phyloP scores from a whole-genome alignment of 2,329 filamentous ascomycete genomes.

The Colletotrichum sp. region DNA sequence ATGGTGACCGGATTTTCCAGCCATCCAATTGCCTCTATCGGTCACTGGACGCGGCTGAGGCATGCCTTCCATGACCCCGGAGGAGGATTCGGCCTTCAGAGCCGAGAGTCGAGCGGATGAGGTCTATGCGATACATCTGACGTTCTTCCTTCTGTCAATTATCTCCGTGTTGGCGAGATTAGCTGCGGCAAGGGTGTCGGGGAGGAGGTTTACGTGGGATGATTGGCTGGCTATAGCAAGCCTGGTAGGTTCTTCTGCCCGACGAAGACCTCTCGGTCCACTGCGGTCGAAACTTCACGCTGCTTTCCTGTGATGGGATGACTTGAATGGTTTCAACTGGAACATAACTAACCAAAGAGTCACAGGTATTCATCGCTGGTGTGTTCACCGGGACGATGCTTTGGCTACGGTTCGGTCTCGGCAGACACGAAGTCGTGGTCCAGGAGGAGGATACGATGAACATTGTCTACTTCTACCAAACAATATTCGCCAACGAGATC shows the following conservation, averaged over 20 bases:
- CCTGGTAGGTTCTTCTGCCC: background rate
- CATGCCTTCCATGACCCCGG: slow-evolving; percentile 3
- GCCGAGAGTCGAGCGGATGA: slow-evolving; percentile 1
- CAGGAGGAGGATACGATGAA: slow-evolving; percentile 9
- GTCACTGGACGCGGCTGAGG: background rate
- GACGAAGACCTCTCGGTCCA: no score
- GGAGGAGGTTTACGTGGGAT: background rate
- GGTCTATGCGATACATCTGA: background rate
- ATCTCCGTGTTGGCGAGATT: background rate
- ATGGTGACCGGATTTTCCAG: background rate
- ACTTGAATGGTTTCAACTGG: background rate
- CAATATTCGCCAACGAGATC: slow-evolving; percentile 16
- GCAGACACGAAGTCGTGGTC: slow-evolving; percentile 2
- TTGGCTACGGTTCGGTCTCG: slow-evolving; percentile 12
- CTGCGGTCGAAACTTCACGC: background rate
- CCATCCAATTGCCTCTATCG: background rate
- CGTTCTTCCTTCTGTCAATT: slow-evolving; percentile 1
- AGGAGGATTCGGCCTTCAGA: background rate
- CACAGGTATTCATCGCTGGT: background rate
- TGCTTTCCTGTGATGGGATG: background rate
- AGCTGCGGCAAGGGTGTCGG: background rate
- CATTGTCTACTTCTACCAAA: background rate
- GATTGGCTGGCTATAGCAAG: slow-evolving; percentile 8
- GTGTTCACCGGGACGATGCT: slow-evolving; percentile 12
- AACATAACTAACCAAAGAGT: background rate